phyloP scores from a whole-genome alignment of 2,329 filamentous ascomycete genomes.

The Ilyonectria sp. region DNA sequence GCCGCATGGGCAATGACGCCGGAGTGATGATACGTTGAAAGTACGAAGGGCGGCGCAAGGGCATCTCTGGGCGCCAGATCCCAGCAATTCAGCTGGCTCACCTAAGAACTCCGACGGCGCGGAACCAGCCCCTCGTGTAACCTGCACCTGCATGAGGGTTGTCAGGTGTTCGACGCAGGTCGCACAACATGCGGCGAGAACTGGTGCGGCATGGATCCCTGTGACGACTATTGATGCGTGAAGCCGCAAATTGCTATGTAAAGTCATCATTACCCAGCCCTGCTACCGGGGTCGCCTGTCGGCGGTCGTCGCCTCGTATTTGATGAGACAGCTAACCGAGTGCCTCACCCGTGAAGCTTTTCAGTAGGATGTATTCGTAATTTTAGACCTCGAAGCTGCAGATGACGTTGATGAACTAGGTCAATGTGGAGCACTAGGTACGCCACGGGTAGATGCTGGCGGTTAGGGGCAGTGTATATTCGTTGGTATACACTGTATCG shows the following conservation, averaged over 20 bases:
- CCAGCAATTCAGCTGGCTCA: conserved; percentile 24
- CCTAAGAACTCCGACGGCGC: conserved; percentile 25
- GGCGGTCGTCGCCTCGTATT: conserved; percentile 20
- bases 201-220: conserved; percentile 18
- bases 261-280: conserved; percentile 8
- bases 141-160: conserved; percentile 23
- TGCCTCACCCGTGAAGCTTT: conserved; percentile 3
- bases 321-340: background rate
- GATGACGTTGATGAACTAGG: conserved; percentile 10
- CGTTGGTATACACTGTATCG: background rate
- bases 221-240: conserved; percentile 28
- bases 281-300: conserved; percentile 7
- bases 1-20: conserved; percentile 1
- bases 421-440: conserved; percentile 9
- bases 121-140: conserved; percentile 28
- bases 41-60: conserved; percentile 11
- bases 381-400: conserved; percentile 4
- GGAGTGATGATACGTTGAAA: conserved; percentile 11
- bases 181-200: conserved; percentile 20
- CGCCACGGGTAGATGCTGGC: background rate
- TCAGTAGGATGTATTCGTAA: conserved; percentile 13
- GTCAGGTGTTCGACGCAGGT: conserved; percentile 12
- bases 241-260: conserved; percentile 24
- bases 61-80: conserved; percentile 14
- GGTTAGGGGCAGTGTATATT: background rate